A percentile compares a stretch with the other conserved stretches of the same genome.
These are phyloP conservation scores for Baudoinia panamericana DNA, from an alignment of 495 filamentous ascomycete species.

Conservation along the genomic window DNA sequence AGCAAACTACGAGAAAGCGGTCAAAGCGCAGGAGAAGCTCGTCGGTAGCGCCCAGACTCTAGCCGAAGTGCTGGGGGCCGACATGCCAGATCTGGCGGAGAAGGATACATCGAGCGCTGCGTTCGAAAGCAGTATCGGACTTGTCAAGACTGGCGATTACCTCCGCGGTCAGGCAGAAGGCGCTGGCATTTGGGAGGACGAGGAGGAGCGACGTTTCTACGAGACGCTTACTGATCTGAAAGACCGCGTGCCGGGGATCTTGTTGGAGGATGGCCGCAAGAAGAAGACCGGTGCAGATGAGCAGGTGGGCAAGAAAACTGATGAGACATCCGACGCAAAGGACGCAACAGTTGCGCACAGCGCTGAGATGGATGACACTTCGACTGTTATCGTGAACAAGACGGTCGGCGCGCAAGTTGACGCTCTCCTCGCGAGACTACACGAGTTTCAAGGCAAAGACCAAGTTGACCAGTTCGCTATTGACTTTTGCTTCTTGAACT, in stretches of 20 bases:
- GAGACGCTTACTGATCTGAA: slow-evolving; percentile 93
- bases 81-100: slow-evolving; percentile 88
- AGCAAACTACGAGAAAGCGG: slow-evolving; percentile 81
- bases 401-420: slow-evolving; percentile 96
- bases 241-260: slow-evolving; percentile 82
- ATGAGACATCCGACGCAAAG: slow-evolving; percentile 31
- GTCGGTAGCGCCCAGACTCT: slow-evolving; percentile 82
- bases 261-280: slow-evolving; percentile 90
- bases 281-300: slow-evolving; percentile 59
- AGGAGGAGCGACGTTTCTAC: slow-evolving; percentile 94
- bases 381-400: slow-evolving; percentile 90
- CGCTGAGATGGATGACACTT: slow-evolving; percentile 61
- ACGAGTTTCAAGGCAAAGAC: slow-evolving; percentile 83
- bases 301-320: slow-evolving; percentile 32
- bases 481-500: slow-evolving; percentile 97
- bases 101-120: slow-evolving; percentile 53
- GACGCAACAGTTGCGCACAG: slow-evolving; percentile 43
- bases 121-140: slow-evolving; percentile 67
- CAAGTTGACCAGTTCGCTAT: slow-evolving; percentile 80
- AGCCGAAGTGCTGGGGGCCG: slow-evolving; percentile 74
- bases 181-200: slow-evolving; percentile 97
- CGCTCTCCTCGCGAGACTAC: slow-evolving; percentile 71
- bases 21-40: slow-evolving; percentile 83
- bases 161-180: slow-evolving; percentile 80
- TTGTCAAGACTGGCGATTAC: slow-evolving; percentile 89